These are phyloP conservation scores for Acanthamoeba sp. DNA, from an alignment of 208 protist genomes.

Conservation along the genomic window DNA sequence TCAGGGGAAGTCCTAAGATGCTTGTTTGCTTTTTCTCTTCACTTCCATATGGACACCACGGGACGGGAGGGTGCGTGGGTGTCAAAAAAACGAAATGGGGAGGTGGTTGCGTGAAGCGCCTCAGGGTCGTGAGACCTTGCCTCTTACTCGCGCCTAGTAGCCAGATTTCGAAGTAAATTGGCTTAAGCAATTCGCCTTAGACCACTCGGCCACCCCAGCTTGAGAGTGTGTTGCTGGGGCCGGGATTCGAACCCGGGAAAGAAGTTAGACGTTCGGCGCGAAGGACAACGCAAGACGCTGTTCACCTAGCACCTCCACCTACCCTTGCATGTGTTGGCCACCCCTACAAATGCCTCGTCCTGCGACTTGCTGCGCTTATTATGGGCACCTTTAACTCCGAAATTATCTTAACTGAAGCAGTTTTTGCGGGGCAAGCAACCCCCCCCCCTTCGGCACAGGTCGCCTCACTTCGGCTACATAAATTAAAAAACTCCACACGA, in stretches of 20 bases:
- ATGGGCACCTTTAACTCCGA: not conserved
- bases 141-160: not conserved
- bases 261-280: not conserved
- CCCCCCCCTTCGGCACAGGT: too few relatives aligned
- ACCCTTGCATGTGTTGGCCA: not conserved
- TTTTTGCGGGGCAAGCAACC: too few relatives aligned
- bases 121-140: not conserved
- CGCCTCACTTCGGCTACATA: too few relatives aligned
- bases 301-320: not conserved
- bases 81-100: not conserved
- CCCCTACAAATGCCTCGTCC: not conserved
- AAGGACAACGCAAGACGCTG: slow-evolving; percentile 6
- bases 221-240: not conserved
- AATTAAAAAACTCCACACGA: too few relatives aligned
- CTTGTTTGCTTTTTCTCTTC: too few relatives aligned
- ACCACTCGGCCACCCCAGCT: slow-evolving; percentile 10
- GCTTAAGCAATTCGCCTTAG: slow-evolving; percentile 30
- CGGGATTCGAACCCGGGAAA: slow-evolving; percentile 16
- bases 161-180: slow-evolving; percentile 18
- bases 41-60: too few relatives aligned
- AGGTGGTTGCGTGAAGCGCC: slow-evolving; percentile 3
- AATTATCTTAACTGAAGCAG: not conserved
- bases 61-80: too few relatives aligned
- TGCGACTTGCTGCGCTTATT: not conserved
- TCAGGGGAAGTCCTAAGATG: too few relatives aligned